Evolutionary conservation across 75 land plant species (phyloP).

Genomic region (Chamaecyparis obtusa): DNA sequence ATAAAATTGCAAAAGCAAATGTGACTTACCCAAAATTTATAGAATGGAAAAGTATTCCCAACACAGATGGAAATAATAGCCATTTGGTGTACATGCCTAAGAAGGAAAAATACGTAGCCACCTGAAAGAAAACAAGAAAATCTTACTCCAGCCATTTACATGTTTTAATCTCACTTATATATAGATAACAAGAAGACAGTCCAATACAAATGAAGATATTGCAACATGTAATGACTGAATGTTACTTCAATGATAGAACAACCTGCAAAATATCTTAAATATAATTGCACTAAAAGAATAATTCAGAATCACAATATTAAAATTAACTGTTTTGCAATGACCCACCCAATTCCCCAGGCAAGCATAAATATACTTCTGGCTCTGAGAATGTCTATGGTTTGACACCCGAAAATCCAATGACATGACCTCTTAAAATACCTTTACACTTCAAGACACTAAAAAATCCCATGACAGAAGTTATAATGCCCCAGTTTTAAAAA

Average conservation of each 20-base stretch:
- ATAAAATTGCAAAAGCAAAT: background rate
- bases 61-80: conserved; percentile 71
- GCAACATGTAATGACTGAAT: background rate
- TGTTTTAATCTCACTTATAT: conserved; percentile 3
- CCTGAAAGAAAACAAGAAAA: conserved; percentile 39
- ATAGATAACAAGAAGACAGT: background rate
- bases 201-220: background rate
- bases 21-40: conserved; percentile 65
- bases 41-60: conserved; percentile 58
- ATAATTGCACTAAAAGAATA: background rate
- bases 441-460: too few species aligned
- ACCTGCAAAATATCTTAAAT: background rate
- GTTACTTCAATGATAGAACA: too few species aligned
- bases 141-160: background rate
- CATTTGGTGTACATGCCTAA: conserved; percentile 93
- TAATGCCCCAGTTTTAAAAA: too few species aligned
- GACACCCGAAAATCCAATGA: too few species aligned
- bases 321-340: too few species aligned
- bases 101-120: conserved; percentile 87
- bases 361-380: too few species aligned
- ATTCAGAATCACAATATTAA: background rate
- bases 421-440: too few species aligned
- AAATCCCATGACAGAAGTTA: too few species aligned
- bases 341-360: too few species aligned
- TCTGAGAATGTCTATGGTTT: too few species aligned